Evolutionary conservation across 1,284 basidiomycete genomes (phyloP), one percentile per base, ranked within the genome.

Genomic region (Takashimella koratensis): DNA sequence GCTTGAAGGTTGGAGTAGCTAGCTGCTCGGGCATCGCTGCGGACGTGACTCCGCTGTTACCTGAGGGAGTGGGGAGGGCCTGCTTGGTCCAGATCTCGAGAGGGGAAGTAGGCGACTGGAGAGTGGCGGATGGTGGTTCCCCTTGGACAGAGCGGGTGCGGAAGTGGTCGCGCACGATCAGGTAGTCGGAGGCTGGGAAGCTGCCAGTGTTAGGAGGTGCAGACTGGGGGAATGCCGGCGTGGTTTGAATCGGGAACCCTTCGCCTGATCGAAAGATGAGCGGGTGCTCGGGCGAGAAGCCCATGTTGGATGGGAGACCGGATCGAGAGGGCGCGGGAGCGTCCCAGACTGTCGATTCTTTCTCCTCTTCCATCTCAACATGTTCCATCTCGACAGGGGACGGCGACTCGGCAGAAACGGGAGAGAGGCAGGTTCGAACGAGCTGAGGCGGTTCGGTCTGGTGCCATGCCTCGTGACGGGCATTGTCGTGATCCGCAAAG

Each of bases 61-160:
- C 46, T n/a, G 10, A 26, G 4, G 27, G 8, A 23, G 13, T 19
- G 16, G 16, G 45, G 3, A 11, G 24, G 4, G 11, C 27, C 21
- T 12, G 24, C 11, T 26, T 13, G 4, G 22, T 3, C 26, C 30
- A 36, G 12, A 13, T 13, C 23, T 46, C 12, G 10, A 58, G 20
- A 5, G 55, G 55, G 5, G 55, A 57, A 0, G 47, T 50, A 8
- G 66, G 64, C 6, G 65, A 60, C 47, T 57, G 62, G 8, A 67
- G 23, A 30, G 59, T 62, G 2, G 67, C 65, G 3, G 63, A 63
- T 4, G 67, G 65, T 11, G 65, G 65, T 49, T 68, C 65, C 2
- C 57, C 65, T 48, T 68, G 67, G 11, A 66, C 67, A 20, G 59
- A 62, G 40, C 65, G 41, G 3, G 67, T 68, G 6, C 67, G 48